Percentiles rank a stretch among this genome's conserved stretches.
phyloP scores from a whole-genome alignment of 208 protist species.

The Leishmania guyanensis region DNA sequence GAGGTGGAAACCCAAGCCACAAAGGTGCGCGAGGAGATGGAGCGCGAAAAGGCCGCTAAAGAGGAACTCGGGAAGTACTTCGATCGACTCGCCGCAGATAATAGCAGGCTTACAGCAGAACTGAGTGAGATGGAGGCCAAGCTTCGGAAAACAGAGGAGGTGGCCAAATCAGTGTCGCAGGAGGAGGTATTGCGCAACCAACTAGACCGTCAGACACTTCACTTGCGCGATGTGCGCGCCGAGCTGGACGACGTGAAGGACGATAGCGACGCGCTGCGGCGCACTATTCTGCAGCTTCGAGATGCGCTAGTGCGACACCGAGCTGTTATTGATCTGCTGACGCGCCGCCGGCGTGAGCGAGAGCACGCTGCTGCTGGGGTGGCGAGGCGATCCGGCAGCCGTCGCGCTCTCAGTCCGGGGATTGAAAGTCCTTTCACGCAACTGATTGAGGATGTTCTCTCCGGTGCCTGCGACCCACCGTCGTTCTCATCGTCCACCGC shows the following conservation, averaged over 20 bases:
- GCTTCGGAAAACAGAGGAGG: slow-evolving; percentile 11
- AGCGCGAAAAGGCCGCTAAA: slow-evolving; percentile 24
- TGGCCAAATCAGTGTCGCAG: slow-evolving; percentile 26
- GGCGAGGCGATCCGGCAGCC: slow-evolving; percentile 2
- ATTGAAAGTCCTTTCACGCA: slow-evolving; percentile 22
- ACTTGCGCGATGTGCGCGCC: slow-evolving; percentile 39
- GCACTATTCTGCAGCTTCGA: slow-evolving; percentile 46
- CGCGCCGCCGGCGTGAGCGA: slow-evolving; percentile 18
- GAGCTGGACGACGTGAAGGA: slow-evolving; percentile 37
- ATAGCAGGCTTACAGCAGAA: slow-evolving; percentile 30
- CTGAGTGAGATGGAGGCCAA: slow-evolving; percentile 23
- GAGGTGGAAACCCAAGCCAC: neutral
- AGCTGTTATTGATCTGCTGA: slow-evolving; percentile 53
- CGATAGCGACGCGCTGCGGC: slow-evolving; percentile 33
- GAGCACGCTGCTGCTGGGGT: neutral
- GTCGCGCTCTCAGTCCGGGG: neutral
- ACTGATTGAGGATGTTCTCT: slow-evolving; percentile 44
- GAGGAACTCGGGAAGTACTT: slow-evolving; percentile 32
- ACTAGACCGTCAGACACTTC: slow-evolving; percentile 37
- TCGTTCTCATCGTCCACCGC: neutral
- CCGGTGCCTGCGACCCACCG: slow-evolving; percentile 29
- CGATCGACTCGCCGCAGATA: slow-evolving; percentile 40
- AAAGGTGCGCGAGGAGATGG: neutral
- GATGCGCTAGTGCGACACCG: slow-evolving; percentile 47
- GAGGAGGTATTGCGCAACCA: slow-evolving; percentile 38